Evolutionary conservation across 2,329 filamentous ascomycete species (phyloP), one percentile per base, ranked within the genome.

Genomic region (Ustilaginoidea virens): DNA sequence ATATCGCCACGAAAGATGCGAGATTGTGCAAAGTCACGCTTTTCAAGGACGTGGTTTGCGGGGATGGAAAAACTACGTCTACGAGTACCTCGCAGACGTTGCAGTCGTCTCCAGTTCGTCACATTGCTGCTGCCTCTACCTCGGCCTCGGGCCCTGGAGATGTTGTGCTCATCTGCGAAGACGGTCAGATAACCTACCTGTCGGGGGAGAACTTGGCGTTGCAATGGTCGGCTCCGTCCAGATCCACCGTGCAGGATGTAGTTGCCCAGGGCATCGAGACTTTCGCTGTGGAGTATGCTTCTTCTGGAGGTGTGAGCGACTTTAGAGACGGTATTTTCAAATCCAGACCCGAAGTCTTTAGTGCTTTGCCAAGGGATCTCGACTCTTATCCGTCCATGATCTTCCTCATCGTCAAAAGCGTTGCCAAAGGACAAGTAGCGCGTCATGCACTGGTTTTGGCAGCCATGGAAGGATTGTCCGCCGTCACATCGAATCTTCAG

Each of bases 161-260:
- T 29, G 31, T 82, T 2, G 39, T 81, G 14, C 59, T 61, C 2
- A 58, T 80, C 1, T 67, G 69, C 32, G 53, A 64, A 23, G 63
- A 74, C 36, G 77, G 77, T 20, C 62, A 73, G 33, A 53, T 79
- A 13, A 42, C 67, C 7, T 73, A 69, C 32, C 54, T 80, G 10
- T 67, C 74, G 25, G 65, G 67, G 3, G 69, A 78, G 38, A 49
- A 36, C 6, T 40, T 56, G 12, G 36, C 42, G 3, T 28, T 50
- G 6, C 49, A 47, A 26, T 56, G 53, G 53, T 44, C 45, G 8
- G 40, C 51, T 2, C 44, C 48, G 6, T 41, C 47, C n/a, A 50
- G 45, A 28, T 43, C 51, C 7, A 35, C 42, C 17, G 40, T 56
- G 2, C 51, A 56, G 35, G 52, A 56, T 28, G 43, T 42, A 13